phyloP scores from a whole-genome alignment of 805 yeast genomes.

The Millerozyma acaciae region DNA sequence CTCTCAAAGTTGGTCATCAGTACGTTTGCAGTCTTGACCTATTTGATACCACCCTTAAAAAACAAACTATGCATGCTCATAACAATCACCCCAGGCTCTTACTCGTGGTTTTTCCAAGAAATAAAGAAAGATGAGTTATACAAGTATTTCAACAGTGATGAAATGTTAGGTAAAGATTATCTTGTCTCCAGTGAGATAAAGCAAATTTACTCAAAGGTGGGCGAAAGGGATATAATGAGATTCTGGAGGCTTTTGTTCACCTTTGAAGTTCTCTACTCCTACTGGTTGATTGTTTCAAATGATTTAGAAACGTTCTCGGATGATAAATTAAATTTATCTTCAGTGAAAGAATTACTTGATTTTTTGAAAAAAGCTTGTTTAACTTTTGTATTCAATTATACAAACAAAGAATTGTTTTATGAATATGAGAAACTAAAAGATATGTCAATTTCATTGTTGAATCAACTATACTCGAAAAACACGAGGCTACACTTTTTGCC shows the following conservation, averaged over 20 bases:
- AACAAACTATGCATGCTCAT: constrained; percentile 38
- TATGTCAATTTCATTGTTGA: constrained; percentile 49
- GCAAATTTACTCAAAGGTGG: constrained; percentile 5
- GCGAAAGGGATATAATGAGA: not conserved
- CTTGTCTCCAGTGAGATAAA: constrained; percentile 8
- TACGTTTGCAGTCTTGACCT: constrained; percentile 27
- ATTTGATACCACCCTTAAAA: constrained; percentile 34
- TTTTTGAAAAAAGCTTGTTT: constrained; percentile 52
- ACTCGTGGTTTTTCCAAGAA: constrained; percentile 26
- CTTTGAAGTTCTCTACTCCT: constrained; percentile 61
- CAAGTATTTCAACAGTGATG: constrained; percentile 7
- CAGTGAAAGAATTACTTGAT: constrained; percentile 37
- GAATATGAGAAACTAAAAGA: constrained; percentile 18
- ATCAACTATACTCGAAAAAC: constrained; percentile 64
- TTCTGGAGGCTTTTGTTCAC: constrained; percentile 42
- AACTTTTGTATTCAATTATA: constrained; percentile 41
- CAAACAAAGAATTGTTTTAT: constrained; percentile 6
- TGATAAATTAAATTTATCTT: constrained; percentile 37
- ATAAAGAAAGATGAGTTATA: constrained; percentile 19
- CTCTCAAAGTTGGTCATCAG: constrained; percentile 12
- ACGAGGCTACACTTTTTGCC: constrained; percentile 54
- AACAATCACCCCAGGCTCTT: constrained; percentile 38
- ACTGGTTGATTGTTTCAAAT: constrained; percentile 62
- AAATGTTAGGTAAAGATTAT: constrained; percentile 10
- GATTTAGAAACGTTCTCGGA: constrained; percentile 54